phyloP scores from a whole-genome alignment of 148 eudicot genomes.

The Persicaria tinctoria region DNA sequence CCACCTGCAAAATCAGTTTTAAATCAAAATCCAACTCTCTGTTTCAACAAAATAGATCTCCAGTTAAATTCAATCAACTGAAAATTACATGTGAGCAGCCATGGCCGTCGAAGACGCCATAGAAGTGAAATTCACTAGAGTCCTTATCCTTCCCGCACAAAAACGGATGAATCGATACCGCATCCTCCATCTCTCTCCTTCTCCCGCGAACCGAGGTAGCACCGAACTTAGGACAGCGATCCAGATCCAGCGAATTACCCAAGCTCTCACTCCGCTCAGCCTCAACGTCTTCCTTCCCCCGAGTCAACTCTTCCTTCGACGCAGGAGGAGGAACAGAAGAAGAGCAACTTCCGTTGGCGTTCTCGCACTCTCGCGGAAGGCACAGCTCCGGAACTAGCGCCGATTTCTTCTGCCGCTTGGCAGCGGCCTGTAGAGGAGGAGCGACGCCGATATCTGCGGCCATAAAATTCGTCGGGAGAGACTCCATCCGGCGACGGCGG shows the following conservation, averaged over 20 bases:
- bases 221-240: slow-evolving; percentile 42
- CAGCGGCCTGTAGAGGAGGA: not conserved
- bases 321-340: not conserved
- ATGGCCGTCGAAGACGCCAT: slow-evolving; percentile 45
- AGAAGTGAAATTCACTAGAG: slow-evolving; percentile 35
- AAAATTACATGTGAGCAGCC: slow-evolving; percentile 41
- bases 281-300: not conserved
- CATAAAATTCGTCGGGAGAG: slow-evolving; percentile 34
- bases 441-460: slow-evolving; percentile 19
- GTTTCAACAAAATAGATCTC: not conserved
- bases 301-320: not conserved
- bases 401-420: slow-evolving; percentile 11
- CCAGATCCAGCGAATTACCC: slow-evolving; percentile 5
- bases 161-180: slow-evolving; percentile 52
- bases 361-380: slow-evolving; percentile 16
- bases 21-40: not conserved
- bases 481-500: slow-evolving; percentile 41
- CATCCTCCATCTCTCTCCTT: slow-evolving; percentile 85
- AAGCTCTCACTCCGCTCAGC: not conserved
- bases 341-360: not conserved
- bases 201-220: slow-evolving; percentile 63
- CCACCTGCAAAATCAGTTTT: slow-evolving; percentile 35
- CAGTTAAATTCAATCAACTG: not conserved
- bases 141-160: slow-evolving; percentile 15
- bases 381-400: slow-evolving; percentile 14